Base-by-base conservation (phyloP, 176 grass and related monocot genomes). In the Oryza glumipatula region DNA sequence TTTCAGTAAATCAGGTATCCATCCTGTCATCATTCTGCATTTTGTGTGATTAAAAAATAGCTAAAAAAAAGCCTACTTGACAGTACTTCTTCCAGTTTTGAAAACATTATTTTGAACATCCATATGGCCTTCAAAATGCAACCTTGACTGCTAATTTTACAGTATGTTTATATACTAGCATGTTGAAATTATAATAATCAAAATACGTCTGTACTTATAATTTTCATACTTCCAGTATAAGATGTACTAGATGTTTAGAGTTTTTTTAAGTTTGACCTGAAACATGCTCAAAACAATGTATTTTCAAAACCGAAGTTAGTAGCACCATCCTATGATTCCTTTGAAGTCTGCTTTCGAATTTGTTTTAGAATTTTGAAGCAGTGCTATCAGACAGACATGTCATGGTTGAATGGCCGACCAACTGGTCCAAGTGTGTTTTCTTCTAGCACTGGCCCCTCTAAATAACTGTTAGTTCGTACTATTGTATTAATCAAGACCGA, bases 381-480 rank as follows among this genome's bases (percentile, higher is more conserved):
- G 22, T 6, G 68, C 36, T 80, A 21, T 38, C 54, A 73, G 30
- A 65, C 24, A 73, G 30, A 41, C 14, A 65, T 5, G 11, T 76
- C 23, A 19, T 74, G 65, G 44, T 19, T 22, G 19, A 70, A 28
- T 61, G 49, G 14, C 41, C 60, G 43, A 60, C 86, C 78, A 64
- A 71, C 13, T 4, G 28, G 26, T 65, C n/a, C 58, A 56, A 54
- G 43, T 12, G 23, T 16, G 41, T 79, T 82, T 60, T 47, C 51
- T 68, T 73, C 4, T 47, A 79, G 19, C 7, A 22, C 46, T 16
- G 69, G 60, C 61, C 69, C 76, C 46, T 79, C 56, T 36, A 1
- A 58, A 64, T 19, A 71, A 38, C 9, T 24, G 2, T 7, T 8
- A 23, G 32, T 43, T 44, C 58, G 36, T 84, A 48, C 67, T 23